Evolutionary conservation across 805 yeast genomes (phyloP), one percentile per base, ranked within the genome.

Genomic region (Sugiyamaella marilandica): DNA sequence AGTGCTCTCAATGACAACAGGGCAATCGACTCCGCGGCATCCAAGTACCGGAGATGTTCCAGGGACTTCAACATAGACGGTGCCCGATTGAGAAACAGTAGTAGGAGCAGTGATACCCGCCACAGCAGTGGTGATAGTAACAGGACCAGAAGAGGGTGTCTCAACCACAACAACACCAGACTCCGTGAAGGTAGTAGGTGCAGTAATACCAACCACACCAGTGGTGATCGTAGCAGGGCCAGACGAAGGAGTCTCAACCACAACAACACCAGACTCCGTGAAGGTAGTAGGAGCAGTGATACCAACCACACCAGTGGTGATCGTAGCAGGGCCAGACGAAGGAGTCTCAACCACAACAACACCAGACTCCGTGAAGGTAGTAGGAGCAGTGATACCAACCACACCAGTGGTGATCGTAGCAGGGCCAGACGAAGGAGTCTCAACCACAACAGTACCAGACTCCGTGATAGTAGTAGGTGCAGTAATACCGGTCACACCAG

Each of bases 41-140:
- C n/a, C 32, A 11, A 32, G 14, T 2, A 16, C 41, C 16, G 43
- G 43, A 31, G 35, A 16, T 5, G 47, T 44, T 16, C 18, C 34
- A 44, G 47, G 47, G 35, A 31, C 35, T 36, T 44, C 47, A 26
- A 44, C 18, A 16, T 16, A 16, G 8, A 44, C 47, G 10, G 47
- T 44, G 5, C 33, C 47, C 13, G 47, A 18, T 19, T 18, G 18
- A 41, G 21, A n/a, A 14, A 18, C 14, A 21, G 33, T 21, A 44
- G 47, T 44, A 26, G 47, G n/a, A 37, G 49, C 53, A n/a, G 29
- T 24, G 16, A 29, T 13, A 35, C 53, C 36, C 5, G 47, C 26
- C 29, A 35, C 16, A 18, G 48, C 16, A 33, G 47, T 34, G 1
- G 53, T 50, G 5, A 50, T 29, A 34, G 53, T 50, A 14, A 47